These are phyloP conservation scores for Candolleomyces efflorescens DNA, from an alignment of 768 basidiomycete genomes.

Conservation along the genomic window DNA sequence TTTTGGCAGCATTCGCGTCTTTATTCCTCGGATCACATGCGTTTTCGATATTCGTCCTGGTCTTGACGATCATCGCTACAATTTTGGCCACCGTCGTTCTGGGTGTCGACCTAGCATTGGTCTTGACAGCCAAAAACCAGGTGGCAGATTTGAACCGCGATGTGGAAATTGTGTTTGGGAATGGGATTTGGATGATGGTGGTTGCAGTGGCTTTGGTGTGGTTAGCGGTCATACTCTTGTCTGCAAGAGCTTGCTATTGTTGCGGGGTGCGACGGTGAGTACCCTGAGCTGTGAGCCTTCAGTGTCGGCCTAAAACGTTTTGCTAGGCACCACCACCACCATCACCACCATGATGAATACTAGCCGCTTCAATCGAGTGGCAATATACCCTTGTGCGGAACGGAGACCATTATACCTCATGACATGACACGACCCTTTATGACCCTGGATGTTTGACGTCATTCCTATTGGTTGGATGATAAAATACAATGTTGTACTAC, in stretches of 20 bases:
- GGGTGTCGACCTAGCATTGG: constrained; percentile 59
- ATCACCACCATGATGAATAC: not conserved
- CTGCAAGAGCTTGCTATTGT: constrained; percentile 62
- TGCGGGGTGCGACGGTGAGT: constrained; percentile 47
- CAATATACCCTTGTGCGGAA: not conserved
- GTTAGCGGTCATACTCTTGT: constrained; percentile 56
- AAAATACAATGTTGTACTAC: not conserved
- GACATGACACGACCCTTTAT: not conserved
- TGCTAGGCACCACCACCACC: not conserved
- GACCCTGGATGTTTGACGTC: not conserved
- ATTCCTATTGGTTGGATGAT: not conserved
- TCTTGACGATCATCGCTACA: constrained; percentile 53
- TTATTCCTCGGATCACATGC: constrained; percentile 56
- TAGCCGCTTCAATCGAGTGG: not conserved
- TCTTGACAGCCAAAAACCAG: constrained; percentile 44
- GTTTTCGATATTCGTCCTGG: constrained; percentile 53
- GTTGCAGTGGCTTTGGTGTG: constrained; percentile 51
- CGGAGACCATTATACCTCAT: not conserved
- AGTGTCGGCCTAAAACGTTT: not conserved
- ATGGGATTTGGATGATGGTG: constrained; percentile 71
- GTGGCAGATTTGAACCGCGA: constrained; percentile 31
- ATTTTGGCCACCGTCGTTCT: constrained; percentile 53
- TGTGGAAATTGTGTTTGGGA: constrained; percentile 53
- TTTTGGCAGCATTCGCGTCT: constrained; percentile 47
- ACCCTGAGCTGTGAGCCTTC: not conserved